Conservation (phyloP, 805 yeast species). For the Kodamaea kakaduensis region DNA sequence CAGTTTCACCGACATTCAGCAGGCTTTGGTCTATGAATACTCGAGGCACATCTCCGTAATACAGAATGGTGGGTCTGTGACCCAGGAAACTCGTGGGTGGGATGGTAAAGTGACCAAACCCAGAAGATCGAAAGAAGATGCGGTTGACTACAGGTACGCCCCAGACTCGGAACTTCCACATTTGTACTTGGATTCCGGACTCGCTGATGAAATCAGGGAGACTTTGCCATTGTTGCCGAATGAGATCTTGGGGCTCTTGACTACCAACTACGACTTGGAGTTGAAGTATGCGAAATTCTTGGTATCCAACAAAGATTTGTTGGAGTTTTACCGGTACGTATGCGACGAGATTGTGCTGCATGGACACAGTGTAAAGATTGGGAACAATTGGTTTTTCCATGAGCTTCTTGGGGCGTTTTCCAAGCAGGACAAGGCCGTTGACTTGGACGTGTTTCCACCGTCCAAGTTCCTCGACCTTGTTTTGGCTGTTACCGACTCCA, state of each 20-base stretch:
- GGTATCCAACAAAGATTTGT: constrained; percentile 45
- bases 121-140: constrained; percentile 72
- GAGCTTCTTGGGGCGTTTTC: constrained; percentile 69
- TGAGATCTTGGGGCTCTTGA: constrained; percentile 43
- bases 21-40: constrained; percentile 73
- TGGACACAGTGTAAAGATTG: constrained; percentile 31
- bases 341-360: constrained; percentile 21
- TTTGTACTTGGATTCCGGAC: constrained; percentile 42
- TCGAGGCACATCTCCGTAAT: constrained; percentile 58
- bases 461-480: constrained; percentile 53
- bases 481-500: constrained; percentile 38
- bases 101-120: constrained; percentile 67
- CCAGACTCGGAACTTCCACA: constrained; percentile 88
- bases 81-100: constrained; percentile 88
- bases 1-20: constrained; percentile 72
- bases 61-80: constrained; percentile 25
- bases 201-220: constrained; percentile 38
- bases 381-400: constrained; percentile 79
- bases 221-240: constrained; percentile 64
- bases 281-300: constrained; percentile 74
- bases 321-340: constrained; percentile 50
- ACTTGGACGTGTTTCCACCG: constrained; percentile 29
- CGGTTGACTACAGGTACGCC: constrained; percentile 86
- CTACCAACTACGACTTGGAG: constrained; percentile 45
- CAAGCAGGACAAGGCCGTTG: constrained; percentile 41